Percentiles rank a stretch among this genome's conserved stretches.
phyloP scores from a whole-genome alignment of 179 eudicot species.

The Corrigiola litoralis region DNA sequence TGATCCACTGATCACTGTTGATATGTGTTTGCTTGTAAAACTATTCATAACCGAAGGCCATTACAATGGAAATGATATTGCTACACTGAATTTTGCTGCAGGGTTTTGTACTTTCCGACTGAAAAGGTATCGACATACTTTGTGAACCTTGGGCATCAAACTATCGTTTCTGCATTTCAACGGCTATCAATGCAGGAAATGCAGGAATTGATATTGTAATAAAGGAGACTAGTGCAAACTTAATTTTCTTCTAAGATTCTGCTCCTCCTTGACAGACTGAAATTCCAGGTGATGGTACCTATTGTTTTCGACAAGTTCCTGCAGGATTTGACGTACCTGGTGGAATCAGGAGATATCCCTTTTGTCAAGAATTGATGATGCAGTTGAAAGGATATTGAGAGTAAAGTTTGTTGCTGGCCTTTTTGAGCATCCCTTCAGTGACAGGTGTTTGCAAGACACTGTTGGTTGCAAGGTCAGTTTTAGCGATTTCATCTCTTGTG shows the following conservation, averaged over 20 bases:
- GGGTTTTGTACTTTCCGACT: constrained; percentile 75
- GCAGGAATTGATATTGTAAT: constrained; percentile 82
- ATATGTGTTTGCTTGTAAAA: not conserved
- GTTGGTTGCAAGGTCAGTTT: constrained; percentile 65
- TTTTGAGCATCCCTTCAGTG: constrained; percentile 61
- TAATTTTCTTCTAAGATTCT: not conserved
- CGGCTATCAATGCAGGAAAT: constrained; percentile 61
- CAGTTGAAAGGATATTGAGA: constrained; percentile 68
- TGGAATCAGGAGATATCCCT: constrained; percentile 56
- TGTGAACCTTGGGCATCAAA: constrained; percentile 46
- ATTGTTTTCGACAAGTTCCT: constrained; percentile 47
- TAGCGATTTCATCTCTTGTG: not conserved
- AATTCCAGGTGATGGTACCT: constrained; percentile 77
- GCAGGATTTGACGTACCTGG: constrained; percentile 46
- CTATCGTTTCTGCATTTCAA: constrained; percentile 42
- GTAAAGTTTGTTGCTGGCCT: constrained; percentile 74
- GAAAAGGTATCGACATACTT: constrained; percentile 70
- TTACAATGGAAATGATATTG: not conserved
- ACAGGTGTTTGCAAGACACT: constrained; percentile 53
- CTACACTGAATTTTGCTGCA: constrained; percentile 24
- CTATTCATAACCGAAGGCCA: not conserved
- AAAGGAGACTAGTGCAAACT: not conserved
- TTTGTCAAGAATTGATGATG: constrained; percentile 70
- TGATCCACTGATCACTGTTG: too few species aligned
- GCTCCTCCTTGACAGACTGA: not conserved